Base-by-base conservation (phyloP, 1,284 basidiomycete species). In the Fomitopsis schrenkii region DNA sequence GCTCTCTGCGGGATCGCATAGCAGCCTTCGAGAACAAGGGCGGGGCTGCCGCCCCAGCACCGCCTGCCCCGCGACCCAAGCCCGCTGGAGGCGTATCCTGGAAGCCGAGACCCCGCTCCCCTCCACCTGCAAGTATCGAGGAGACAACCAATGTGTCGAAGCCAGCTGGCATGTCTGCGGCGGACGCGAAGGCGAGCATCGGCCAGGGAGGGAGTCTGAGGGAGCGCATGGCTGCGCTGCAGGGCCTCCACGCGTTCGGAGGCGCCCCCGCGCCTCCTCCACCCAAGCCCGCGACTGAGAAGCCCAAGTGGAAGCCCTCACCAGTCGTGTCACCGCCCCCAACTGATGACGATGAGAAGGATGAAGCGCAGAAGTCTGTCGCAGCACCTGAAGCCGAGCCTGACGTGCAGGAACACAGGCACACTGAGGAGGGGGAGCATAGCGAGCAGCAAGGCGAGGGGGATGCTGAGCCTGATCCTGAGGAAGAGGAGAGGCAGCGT, bases 151-250 rank as follows among this genome's bases (percentile, higher is more conserved):
- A 55, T 4, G 65, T 63, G 54, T 72, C 71, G 58, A 71, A 68
- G 8, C 74, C 59, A 1, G 70, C 62, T 4, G 79, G 81, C 0
- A 91, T 95, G 88, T 92, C 88, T 28, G 91, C 91, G 6, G 84
- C 84, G 22, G 94, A 96, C 77, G 94, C 93, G 36, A 86, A 90
- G 72, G 87, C 88, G 68, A 89, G 89, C 67, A 93, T 94, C 71
- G 80, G 81, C 35, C 80, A 80, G 50, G 88, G 83, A 5, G 88
- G 85, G 4, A 92, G 90, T 63, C 76, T 97, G 65, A 94, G 89
- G 76, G 95, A 96, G 66, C 86, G 95, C 48, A 97, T 97, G 93
- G 94, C 94, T 30, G 93, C 94, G 2, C 78, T 97, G 40, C 89
- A 94, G 70, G 91, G 90, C 5, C 83, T 79, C 55, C 88, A 89